Evolutionary conservation across 208 protist species (phyloP).

Genomic region (Acanthamoeba pearcei): DNA sequence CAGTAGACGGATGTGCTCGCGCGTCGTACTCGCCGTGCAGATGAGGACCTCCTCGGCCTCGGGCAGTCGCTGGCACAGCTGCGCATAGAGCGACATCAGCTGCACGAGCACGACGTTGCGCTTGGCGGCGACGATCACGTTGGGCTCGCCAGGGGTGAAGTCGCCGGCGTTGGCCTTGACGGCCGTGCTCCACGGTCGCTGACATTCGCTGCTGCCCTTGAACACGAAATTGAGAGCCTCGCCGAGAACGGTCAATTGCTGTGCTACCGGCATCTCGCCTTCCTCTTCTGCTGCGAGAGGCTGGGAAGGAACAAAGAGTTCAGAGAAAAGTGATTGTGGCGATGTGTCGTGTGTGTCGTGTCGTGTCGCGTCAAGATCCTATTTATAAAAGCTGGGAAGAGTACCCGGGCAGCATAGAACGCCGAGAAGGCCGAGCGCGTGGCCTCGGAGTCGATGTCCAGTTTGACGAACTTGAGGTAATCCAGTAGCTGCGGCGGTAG

Average conservation of each 20-base stretch:
- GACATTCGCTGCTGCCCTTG: slow-evolving; percentile 40
- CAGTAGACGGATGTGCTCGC: slow-evolving; percentile 46
- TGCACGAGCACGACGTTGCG: slow-evolving; percentile 26
- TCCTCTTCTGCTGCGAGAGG: background rate
- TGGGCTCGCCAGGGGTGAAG: slow-evolving; percentile 36
- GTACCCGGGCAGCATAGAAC: background rate
- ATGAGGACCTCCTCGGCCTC: slow-evolving; percentile 70
- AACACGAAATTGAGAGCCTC: background rate
- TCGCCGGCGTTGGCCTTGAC: background rate
- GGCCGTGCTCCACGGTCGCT: background rate
- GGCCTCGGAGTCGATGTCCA: slow-evolving; percentile 14
- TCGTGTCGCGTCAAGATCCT: too few species aligned
- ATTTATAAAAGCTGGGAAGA: background rate
- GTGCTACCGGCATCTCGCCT: background rate
- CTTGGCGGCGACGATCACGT: slow-evolving; percentile 36
- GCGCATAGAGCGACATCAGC: slow-evolving; percentile 59
- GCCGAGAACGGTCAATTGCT: background rate
- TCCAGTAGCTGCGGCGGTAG: background rate
- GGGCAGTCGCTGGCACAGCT: slow-evolving; percentile 35
- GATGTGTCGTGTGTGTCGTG: too few species aligned
- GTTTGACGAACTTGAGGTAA: slow-evolving; percentile 24
- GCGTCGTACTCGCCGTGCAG: slow-evolving; percentile 31
- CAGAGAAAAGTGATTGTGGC: too few species aligned
- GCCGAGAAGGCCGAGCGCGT: background rate
- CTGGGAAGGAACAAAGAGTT: background rate